Base-by-base conservation (phyloP, 257 asterid species). In the Salvia rosmarinus region DNA sequence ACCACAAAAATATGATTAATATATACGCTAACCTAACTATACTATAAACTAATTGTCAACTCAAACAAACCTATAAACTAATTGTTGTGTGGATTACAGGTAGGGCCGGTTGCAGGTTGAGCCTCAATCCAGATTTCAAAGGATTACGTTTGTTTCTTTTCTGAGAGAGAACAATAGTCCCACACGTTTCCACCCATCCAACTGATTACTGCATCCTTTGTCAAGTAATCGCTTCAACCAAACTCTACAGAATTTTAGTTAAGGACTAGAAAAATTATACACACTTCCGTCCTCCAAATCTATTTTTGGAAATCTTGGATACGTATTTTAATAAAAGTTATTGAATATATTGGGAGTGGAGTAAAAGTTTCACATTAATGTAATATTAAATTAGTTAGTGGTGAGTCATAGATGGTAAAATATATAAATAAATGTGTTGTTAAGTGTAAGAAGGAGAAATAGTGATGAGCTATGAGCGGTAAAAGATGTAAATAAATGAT, bases 31-130 rank as follows among this genome's bases (percentile, higher is more conserved):
- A 65, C 42, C 66, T 56, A 73, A 35, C 55, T 11, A 51, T 54
- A 35, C 55, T 11, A 51, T 54, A 20, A 76, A 75, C 25, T 69
- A 46, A 68, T 74, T 49, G 60, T 67, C 59, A 52, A 52, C 59
- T 54, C 43, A 54, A 11, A 23, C 13, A 1, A 21, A 72, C 19
- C 51, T 14, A 49, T 54, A 20, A 69, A 69, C 20, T 70, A 54
- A 68, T 75, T 39, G 56, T 70, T 25, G 51, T 51, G 79, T 77
- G 79, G 78, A 61, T 77, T 77, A 79, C 86, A 81, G 64, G 80
- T 67, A 70, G 47, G 68, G 28, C 77, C 65, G 72, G 52, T 75
- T 23, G 34, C 71, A 23, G 49, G 74, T 75, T 49, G 42, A 37
- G 25, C 11, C 64, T 72, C 37, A 25, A 49, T 35, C 51, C 51